Percentiles rank a stretch among this genome's conserved stretches.
These are phyloP conservation scores for Zygosaccharomyces bisporus DNA, from an alignment of 805 yeast genomes.

Conservation along the genomic window DNA sequence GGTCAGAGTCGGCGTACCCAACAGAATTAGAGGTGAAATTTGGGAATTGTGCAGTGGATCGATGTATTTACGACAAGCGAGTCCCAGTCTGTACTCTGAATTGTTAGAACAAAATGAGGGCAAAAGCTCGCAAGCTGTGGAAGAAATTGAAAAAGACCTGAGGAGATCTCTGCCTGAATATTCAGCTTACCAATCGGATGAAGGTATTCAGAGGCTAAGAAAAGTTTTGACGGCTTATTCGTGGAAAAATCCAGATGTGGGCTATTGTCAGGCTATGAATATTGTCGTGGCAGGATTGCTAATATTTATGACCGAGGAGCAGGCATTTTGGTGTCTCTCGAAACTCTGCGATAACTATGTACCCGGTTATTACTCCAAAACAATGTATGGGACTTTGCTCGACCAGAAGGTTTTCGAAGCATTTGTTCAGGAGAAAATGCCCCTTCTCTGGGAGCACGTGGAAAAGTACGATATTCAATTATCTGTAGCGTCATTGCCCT, in stretches of 20 bases:
- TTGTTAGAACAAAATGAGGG: slow-evolving; percentile 60
- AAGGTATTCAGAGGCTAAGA: slow-evolving; percentile 81
- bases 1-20: slow-evolving; percentile 90
- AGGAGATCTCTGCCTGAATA: slow-evolving; percentile 94
- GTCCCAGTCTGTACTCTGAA: slow-evolving; percentile 54
- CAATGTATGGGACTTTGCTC: slow-evolving; percentile 94
- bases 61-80: slow-evolving; percentile 63
- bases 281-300: slow-evolving; percentile 78
- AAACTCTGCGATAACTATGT: slow-evolving; percentile 77
- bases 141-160: slow-evolving; percentile 94
- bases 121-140: slow-evolving; percentile 76
- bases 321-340: slow-evolving; percentile 90
- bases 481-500: slow-evolving; percentile 89
- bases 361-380: slow-evolving; percentile 94
- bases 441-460: slow-evolving; percentile 81
- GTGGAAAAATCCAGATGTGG: slow-evolving; percentile 95
- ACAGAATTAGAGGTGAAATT: slow-evolving; percentile 86
- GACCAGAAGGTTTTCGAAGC: slow-evolving; percentile 94
- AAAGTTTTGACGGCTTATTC: slow-evolving; percentile 90
- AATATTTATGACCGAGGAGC: slow-evolving; percentile 90
- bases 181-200: slow-evolving; percentile 82
- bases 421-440: slow-evolving; percentile 85
- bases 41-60: slow-evolving; percentile 95
- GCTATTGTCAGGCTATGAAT: slow-evolving; percentile 99
- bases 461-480: slow-evolving; percentile 78